Conservation (phyloP, 2,329 filamentous ascomycete species). For the Thermothelomyces thermophilus region DNA sequence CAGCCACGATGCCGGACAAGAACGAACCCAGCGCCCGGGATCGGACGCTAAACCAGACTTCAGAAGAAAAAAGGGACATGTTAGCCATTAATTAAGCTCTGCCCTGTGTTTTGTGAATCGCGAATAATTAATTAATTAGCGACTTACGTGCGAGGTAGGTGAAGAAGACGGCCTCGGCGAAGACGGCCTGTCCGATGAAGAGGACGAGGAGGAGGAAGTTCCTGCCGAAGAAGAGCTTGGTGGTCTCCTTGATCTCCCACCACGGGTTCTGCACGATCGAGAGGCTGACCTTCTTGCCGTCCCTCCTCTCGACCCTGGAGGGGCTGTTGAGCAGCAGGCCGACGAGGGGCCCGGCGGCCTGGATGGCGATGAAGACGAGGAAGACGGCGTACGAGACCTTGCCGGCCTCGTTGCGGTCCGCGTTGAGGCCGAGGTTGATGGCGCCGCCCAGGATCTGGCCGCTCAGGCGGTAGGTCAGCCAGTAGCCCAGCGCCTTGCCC, state of each 20-base stretch:
- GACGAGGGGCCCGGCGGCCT: neutral
- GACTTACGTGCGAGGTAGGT: neutral
- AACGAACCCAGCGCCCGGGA: neutral
- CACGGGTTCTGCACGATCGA: neutral
- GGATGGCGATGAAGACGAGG: neutral
- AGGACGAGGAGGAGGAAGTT: neutral
- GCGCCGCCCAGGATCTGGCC: conserved; percentile 3
- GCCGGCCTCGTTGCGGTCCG: neutral
- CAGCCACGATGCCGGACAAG: neutral
- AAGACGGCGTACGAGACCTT: conserved; percentile 2
- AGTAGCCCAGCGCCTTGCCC: conserved; percentile 1
- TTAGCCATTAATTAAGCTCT: neutral
- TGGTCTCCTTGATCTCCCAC: neutral
- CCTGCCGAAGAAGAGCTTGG: neutral
- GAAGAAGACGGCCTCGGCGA: neutral
- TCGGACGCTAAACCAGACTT: neutral
- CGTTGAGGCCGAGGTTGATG: neutral
- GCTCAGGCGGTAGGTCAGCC: neutral
- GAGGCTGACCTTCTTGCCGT: neutral
- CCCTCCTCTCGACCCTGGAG: neutral
- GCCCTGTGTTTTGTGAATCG: too few relatives aligned
- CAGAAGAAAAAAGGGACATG: neutral
- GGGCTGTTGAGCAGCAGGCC: neutral
- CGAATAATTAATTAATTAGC: neutral
- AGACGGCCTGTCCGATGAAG: neutral